Evolutionary conservation across 2,329 filamentous ascomycete species (phyloP), one percentile per base, ranked within the genome.

Genomic region (Colletotrichum abscissum): DNA sequence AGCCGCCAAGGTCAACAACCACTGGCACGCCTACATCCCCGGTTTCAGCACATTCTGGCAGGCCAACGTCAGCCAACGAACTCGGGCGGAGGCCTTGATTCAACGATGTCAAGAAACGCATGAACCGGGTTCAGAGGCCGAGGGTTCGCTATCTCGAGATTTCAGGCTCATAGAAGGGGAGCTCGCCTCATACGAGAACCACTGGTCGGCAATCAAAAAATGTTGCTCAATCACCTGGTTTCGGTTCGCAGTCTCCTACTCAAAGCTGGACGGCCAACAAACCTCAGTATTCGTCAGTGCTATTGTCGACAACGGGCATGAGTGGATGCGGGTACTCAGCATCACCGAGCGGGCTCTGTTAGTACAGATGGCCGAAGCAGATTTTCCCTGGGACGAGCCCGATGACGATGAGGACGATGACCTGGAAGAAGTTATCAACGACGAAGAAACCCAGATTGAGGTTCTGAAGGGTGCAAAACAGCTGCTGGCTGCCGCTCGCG

Each of bases 311-410:
- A 79, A 78, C 12, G 83, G 83, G 1, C 70, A 68, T 4, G 80
- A 83, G 75, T 85, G 83, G 83, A 24, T 85, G 30, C 78, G 79
- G 14, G 76, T 82, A 38, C 79, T 81, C 33, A 79, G 79, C 3
- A 75, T 82, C 1, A 79, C 78, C 42, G 73, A 76, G 5, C 77
- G 80, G 46, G 77, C 81, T 12, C 75, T 85, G 57, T 80, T 81
- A 2, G 75, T 81, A 0, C 82, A 85, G 56, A 81, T 85, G 83
- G 79, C 79, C 3, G 83, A 84, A 62, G 78, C 78, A 26, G 83
- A 82, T 9, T 85, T 83, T 78, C 77, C 77, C 8, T 85, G 83
- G 83, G 83, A 81, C 16, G 82, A 82, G 6, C 70, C 60, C 1
- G 70, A 66, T n/a, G 35, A 42, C 2, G 74, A 77, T 6, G 69